Evolutionary conservation across 2,329 filamentous ascomycete species (phyloP).

Genomic region (Fusarium decemcellulare): DNA sequence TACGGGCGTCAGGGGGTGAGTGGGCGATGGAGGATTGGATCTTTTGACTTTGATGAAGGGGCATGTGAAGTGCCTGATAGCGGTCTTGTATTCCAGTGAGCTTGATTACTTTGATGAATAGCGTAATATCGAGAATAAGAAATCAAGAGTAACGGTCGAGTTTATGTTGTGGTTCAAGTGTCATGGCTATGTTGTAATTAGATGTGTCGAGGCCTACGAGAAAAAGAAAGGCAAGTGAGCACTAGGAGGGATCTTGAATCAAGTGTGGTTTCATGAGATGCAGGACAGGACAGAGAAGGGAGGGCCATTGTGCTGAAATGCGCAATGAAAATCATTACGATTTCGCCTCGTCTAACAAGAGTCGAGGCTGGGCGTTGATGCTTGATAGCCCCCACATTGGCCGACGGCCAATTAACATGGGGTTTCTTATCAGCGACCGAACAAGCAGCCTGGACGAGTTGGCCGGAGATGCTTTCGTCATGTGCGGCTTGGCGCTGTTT

Average conservation of each 20-base stretch:
- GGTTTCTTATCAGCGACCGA: slow-evolving; percentile 46
- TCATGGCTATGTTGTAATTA: no score
- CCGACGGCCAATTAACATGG: slow-evolving; percentile 41
- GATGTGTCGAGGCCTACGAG: no score
- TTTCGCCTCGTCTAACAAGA: slow-evolving; percentile 3
- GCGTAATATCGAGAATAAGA: neutral
- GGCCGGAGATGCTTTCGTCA: slow-evolving; percentile 22
- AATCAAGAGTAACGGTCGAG: slow-evolving; percentile 1
- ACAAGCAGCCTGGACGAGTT: slow-evolving; percentile 14
- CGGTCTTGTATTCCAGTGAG: neutral
- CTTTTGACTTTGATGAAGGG: no score
- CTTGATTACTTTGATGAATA: neutral
- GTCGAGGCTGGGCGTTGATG: slow-evolving; percentile 29
- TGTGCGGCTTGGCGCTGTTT: slow-evolving; percentile 18
- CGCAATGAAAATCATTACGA: no score
- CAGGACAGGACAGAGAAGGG: neutral
- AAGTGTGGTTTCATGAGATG: slow-evolving; percentile 3
- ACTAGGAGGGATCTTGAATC: neutral
- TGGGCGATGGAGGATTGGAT: neutral
- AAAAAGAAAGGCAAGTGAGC: slow-evolving; percentile 7
- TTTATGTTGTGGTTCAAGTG: neutral
- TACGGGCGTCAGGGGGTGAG: neutral
- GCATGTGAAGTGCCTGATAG: neutral
- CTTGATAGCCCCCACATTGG: slow-evolving; percentile 41
- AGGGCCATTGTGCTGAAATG: no score